Percentiles rank a stretch among this genome's conserved stretches.
Conservation (phyloP, 495 filamentous ascomycete genomes). For the Monascus purpureus region DNA sequence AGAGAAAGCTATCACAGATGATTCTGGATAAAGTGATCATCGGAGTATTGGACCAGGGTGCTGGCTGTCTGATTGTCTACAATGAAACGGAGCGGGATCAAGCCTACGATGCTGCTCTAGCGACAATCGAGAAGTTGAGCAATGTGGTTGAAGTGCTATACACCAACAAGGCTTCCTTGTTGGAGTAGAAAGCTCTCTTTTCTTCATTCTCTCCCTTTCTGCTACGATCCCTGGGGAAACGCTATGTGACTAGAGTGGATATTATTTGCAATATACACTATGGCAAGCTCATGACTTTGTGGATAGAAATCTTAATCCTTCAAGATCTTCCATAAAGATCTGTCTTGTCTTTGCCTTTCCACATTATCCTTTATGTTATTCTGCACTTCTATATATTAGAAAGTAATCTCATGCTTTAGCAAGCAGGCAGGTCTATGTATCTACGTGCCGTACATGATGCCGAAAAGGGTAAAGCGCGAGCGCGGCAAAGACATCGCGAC, state of each 20-base stretch:
- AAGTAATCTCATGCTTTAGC: background rate
- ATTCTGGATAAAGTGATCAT: conserved; percentile 98
- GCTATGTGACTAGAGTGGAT: too few relatives aligned
- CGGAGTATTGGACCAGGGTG: conserved; percentile 94
- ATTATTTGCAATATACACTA: conserved; percentile 1
- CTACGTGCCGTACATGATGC: too few relatives aligned
- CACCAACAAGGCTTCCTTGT: conserved; percentile 87
- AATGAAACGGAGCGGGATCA: conserved; percentile 90
- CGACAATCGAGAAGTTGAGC: conserved; percentile 92
- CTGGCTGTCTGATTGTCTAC: conserved; percentile 89
- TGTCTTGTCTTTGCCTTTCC: too few relatives aligned
- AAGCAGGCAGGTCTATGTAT: too few relatives aligned
- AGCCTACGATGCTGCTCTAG: conserved; percentile 84
- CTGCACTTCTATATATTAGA: too few relatives aligned
- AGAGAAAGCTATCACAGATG: conserved; percentile 97
- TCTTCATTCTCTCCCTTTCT: background rate
- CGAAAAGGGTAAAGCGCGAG: conserved; percentile 28
- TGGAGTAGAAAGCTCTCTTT: conserved; percentile 50
- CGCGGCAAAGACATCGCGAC: conserved; percentile 29
- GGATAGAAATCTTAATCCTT: background rate
- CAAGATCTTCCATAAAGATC: conserved; percentile 7
- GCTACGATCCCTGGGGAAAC: conserved; percentile 4
- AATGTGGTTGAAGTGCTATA: conserved; percentile 96
- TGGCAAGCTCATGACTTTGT: background rate
- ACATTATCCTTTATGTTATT: too few relatives aligned